phyloP scores from a whole-genome alignment of 2,329 filamentous ascomycete species.

The Botryotinia convoluta region DNA sequence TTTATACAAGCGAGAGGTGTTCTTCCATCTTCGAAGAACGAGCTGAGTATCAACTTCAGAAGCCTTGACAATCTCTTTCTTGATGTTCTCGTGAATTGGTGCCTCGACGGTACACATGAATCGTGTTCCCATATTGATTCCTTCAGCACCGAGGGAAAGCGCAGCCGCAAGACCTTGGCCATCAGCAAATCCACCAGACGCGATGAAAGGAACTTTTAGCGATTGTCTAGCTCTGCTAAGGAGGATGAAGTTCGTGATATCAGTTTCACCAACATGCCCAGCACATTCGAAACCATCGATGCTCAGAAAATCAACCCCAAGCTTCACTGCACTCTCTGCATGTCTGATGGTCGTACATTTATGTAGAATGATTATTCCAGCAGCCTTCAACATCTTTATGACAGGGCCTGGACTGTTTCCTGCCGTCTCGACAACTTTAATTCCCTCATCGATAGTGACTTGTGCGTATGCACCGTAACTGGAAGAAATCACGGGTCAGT shows the following conservation, averaged over 20 bases:
- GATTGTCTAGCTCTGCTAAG: constrained; percentile 81
- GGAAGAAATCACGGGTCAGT: not conserved
- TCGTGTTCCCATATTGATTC: constrained; percentile 97
- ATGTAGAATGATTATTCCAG: constrained; percentile 78
- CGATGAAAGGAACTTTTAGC: constrained; percentile 86
- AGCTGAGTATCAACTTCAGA: constrained; percentile 90
- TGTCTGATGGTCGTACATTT: constrained; percentile 98
- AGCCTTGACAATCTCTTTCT: constrained; percentile 84
- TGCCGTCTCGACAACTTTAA: constrained; percentile 88
- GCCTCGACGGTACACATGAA: constrained; percentile 97
- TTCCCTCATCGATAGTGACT: constrained; percentile 88
- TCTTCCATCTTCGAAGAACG: constrained; percentile 85
- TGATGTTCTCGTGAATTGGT: constrained; percentile 90
- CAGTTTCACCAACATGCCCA: constrained; percentile 79
- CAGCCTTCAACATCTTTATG: constrained; percentile 82
- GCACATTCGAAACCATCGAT: constrained; percentile 99
- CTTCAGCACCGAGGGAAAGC: constrained; percentile 82
- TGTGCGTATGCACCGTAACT: constrained; percentile 82
- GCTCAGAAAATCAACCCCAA: constrained; percentile 93
- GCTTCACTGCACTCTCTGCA: constrained; percentile 84
- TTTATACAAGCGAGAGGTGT: constrained; percentile 82
- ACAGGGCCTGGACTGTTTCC: constrained; percentile 89
- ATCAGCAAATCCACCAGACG: constrained; percentile 92
- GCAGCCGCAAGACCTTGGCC: constrained; percentile 91
- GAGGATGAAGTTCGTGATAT: constrained; percentile 88